Percentiles rank a stretch among this genome's conserved stretches.
These are phyloP conservation scores for Saccharomyces uvarum DNA, from an alignment of 1,139 yeast genomes.

Conservation along the genomic window DNA sequence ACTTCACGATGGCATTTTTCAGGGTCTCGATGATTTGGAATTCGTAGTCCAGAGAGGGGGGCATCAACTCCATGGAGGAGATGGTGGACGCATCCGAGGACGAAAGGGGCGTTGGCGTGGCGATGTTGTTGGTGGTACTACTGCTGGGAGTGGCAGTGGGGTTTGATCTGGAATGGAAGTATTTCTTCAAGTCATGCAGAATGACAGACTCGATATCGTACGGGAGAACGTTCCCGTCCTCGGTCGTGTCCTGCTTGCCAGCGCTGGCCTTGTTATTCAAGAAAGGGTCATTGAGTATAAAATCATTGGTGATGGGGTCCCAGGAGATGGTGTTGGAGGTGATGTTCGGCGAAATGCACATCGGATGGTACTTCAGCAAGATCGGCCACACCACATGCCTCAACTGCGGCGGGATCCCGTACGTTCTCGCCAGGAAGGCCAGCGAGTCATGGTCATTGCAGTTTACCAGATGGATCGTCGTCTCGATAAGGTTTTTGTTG, in stretches of 20 bases:
- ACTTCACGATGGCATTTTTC: conserved; percentile 55
- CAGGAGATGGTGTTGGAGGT: conserved; percentile 43
- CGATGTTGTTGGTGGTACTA: conserved; percentile 2
- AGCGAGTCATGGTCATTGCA: conserved; percentile 38
- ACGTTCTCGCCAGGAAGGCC: conserved; percentile 72
- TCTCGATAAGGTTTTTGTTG: conserved; percentile 23
- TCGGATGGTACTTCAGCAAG: conserved; percentile 73
- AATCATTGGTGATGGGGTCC: conserved; percentile 6
- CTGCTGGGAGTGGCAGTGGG: conserved; percentile 10
- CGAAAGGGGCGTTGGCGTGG: conserved; percentile 1
- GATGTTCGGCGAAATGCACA: conserved; percentile 66
- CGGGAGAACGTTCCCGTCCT: conserved; percentile 7
- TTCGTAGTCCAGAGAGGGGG: conserved; percentile 33
- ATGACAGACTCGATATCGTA: conserved; percentile 22
- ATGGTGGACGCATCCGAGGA: conserved; percentile 10
- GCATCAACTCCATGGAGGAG: conserved; percentile 11
- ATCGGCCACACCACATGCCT: conserved; percentile 82
- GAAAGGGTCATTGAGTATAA: background rate
- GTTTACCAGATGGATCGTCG: conserved; percentile 24
- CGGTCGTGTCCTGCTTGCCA: background rate
- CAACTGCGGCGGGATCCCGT: conserved; percentile 78
- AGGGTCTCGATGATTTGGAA: conserved; percentile 48
- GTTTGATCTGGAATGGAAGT: conserved; percentile 22
- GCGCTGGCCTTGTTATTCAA: background rate
- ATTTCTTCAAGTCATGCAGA: conserved; percentile 28